A percentile compares a stretch with the other conserved stretches of the same genome.
Conservation (phyloP, 306 rosid species). For the Prunus mongolica region DNA sequence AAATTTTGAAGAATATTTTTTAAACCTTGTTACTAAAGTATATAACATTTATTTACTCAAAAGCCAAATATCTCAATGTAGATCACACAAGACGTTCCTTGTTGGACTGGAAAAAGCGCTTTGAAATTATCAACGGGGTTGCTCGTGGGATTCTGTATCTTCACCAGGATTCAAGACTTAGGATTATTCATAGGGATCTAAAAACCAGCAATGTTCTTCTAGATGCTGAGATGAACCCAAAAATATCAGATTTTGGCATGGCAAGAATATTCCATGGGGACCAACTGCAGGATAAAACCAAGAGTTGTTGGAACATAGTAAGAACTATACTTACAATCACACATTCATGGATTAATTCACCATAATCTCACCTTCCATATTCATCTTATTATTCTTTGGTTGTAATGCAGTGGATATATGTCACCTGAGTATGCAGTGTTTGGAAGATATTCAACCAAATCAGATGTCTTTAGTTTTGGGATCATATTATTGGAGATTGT, state of each 20-base stretch:
- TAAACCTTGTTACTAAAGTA: neutral
- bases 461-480: slow-evolving; percentile 54
- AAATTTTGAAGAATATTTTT: neutral
- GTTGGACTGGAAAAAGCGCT: slow-evolving; percentile 46
- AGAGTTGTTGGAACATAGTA: slow-evolving; percentile 64
- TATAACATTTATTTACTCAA: neutral
- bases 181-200: slow-evolving; percentile 56
- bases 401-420: slow-evolving; percentile 51
- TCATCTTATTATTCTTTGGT: neutral
- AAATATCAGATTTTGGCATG: slow-evolving; percentile 70
- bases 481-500: slow-evolving; percentile 52
- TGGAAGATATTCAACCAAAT: slow-evolving; percentile 42
- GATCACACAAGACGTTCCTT: slow-evolving; percentile 26
- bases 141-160: slow-evolving; percentile 58
- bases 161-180: slow-evolving; percentile 57
- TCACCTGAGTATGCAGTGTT: slow-evolving; percentile 60
- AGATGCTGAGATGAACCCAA: slow-evolving; percentile 46
- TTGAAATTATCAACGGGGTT: slow-evolving; percentile 36
- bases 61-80: slow-evolving; percentile 1
- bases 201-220: slow-evolving; percentile 52
- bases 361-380: no score
- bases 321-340: slow-evolving; percentile 11
- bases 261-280: slow-evolving; percentile 54
- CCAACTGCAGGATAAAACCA: slow-evolving; percentile 41
- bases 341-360: neutral